These are phyloP conservation scores for Fragaria vesca DNA, from an alignment of 306 rosid genomes.

Conservation along the genomic window DNA sequence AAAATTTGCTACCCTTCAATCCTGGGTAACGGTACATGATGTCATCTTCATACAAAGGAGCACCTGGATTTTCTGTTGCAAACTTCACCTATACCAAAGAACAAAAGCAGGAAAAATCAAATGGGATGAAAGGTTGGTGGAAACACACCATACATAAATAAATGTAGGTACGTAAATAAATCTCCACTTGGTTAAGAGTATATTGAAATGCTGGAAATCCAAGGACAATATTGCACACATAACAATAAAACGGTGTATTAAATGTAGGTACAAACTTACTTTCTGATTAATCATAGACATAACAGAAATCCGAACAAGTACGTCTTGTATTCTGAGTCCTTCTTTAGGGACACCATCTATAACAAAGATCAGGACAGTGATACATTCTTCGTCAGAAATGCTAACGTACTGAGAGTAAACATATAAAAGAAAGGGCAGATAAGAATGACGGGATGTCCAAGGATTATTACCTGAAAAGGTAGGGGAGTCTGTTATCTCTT, in stretches of 20 bases:
- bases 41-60: constrained; percentile 70
- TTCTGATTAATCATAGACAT: constrained; percentile 71
- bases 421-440: background rate
- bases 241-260: background rate
- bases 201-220: background rate
- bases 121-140: constrained; percentile 6
- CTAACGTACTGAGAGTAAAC: background rate
- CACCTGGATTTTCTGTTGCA: constrained; percentile 51
- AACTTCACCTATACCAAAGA: constrained; percentile 56
- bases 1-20: constrained; percentile 76
- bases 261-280: constrained; percentile 46
- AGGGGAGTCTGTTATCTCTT: constrained; percentile 70
- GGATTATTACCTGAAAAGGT: constrained; percentile 72
- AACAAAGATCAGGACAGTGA: constrained; percentile 30
- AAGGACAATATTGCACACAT: background rate
- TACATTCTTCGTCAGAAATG: background rate
- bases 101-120: constrained; percentile 10
- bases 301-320: constrained; percentile 84
- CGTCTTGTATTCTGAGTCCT: constrained; percentile 89
- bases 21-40: constrained; percentile 66
- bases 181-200: background rate
- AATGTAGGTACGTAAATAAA: background rate
- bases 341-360: constrained; percentile 98
- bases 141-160: background rate
- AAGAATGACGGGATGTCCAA: constrained; percentile 8